Evolutionary conservation across 345 rosid genomes (phyloP), one percentile per base, ranked within the genome.

Genomic region (Heritiera fomes): DNA sequence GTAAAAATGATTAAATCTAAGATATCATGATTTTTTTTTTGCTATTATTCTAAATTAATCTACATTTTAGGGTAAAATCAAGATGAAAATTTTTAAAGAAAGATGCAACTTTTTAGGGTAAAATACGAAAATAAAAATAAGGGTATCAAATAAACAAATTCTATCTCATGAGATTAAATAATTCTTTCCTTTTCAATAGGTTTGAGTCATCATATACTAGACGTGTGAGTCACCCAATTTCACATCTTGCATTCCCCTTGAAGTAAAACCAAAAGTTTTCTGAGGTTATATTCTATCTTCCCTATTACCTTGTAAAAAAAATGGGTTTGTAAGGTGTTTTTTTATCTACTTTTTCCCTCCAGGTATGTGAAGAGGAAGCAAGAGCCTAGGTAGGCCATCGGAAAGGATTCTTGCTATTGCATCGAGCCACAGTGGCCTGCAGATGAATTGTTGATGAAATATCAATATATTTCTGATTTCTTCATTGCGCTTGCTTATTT

Each of bases 391-490:
- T 72, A 62, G 74, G 63, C 76, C 69, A 67, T 59, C 20, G 46
- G 61, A 58, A 92, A 94, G 98, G 98, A 92, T 23, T 23, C 28
- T 86, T 97, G 98, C 87, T 87, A 97, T 75, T 97, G 99, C 80
- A 87, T 94, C 38, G 98, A 97, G 73, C 98, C 98, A 12, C 99
- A 91, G 79, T 93, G 91, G 94, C 91, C 97, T n/a, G 92, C 98
- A 0, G 99, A 90, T 78, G 98, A 94, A 12, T 75, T 97, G 83
- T 81, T 94, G 81, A 94, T 92, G 97, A 97, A 93, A 80, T 97
- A 97, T 73, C 99, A 97, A 81, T 97, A 97, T 82, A 94, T 97
- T 41, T 97, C 99, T 0, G 99, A 97, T 85, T 94, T 97, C 92
- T 93, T 97, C 79, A 97, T 97, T 59, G 99, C 99, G 4, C 84